Evolutionary conservation across 2,329 filamentous ascomycete species (phyloP).

Genomic region (Trichoderma atrobrunneum): DNA sequence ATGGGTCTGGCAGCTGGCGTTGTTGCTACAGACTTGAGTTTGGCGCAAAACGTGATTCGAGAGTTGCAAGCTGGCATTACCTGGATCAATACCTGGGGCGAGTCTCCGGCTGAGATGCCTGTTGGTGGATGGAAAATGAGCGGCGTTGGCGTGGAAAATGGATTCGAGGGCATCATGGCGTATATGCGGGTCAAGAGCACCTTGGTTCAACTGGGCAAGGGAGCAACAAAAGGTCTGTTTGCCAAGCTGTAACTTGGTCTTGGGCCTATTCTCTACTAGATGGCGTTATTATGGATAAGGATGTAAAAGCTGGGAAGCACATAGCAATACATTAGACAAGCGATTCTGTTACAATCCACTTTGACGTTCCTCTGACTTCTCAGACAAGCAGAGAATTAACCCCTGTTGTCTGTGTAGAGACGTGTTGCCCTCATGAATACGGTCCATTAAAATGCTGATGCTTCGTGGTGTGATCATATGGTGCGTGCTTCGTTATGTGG

Average conservation of each 20-base stretch:
- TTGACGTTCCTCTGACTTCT: background rate
- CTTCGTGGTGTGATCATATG: background rate
- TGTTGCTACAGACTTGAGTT: constrained; percentile 71
- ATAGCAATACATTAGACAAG: background rate
- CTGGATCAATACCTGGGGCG: constrained; percentile 94
- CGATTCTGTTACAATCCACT: background rate
- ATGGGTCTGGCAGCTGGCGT: constrained; percentile 82
- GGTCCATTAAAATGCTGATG: background rate
- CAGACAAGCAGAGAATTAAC: background rate
- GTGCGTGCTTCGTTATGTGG: background rate
- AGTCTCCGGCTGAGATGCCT: constrained; percentile 86
- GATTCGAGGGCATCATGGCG: constrained; percentile 70
- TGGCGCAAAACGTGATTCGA: constrained; percentile 68
- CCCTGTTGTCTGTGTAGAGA: rapidly evolving
- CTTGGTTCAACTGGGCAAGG: constrained; percentile 70
- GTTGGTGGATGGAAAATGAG: constrained; percentile 92
- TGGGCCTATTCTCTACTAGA: no score
- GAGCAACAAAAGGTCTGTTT: constrained; percentile 67
- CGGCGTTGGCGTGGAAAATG: constrained; percentile 85
- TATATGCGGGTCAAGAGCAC: constrained; percentile 89
- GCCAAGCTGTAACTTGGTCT: constrained; percentile 54
- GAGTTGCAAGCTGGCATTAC: constrained; percentile 80
- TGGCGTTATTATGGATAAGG: background rate
- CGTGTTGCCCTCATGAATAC: background rate
- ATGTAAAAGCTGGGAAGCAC: background rate